Conservation (phyloP, 1,284 basidiomycete species). For the Exobasidium rhododendri region DNA sequence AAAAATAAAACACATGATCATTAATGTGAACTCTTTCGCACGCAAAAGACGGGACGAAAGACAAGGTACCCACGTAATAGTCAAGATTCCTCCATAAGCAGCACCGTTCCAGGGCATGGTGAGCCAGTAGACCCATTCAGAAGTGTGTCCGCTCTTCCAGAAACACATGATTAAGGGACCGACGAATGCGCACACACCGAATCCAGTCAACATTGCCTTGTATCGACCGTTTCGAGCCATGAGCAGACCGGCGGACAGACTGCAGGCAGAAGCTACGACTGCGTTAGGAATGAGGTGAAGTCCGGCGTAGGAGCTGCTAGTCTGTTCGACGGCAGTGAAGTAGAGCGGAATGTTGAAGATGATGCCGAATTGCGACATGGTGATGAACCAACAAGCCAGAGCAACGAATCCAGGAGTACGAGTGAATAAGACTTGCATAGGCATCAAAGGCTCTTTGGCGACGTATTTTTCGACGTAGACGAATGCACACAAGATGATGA, state of each 20-base stretch:
- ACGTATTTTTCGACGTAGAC: constrained; percentile 59
- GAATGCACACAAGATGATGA: constrained; percentile 63
- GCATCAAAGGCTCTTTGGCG: constrained; percentile 55
- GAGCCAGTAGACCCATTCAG: constrained; percentile 51
- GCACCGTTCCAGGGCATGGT: constrained; percentile 53
- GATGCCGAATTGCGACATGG: constrained; percentile 55
- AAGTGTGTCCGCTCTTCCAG: constrained; percentile 49
- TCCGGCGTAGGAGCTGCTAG: constrained; percentile 51
- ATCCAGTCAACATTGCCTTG: constrained; percentile 50
- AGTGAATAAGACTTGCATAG: constrained; percentile 54
- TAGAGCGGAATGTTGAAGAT: constrained; percentile 55
- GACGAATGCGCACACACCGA: constrained; percentile 47
- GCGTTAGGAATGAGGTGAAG: constrained; percentile 55
- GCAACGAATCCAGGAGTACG: constrained; percentile 55
- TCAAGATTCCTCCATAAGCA: constrained; percentile 52
- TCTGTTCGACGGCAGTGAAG: constrained; percentile 55
- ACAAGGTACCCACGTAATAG: too few relatives aligned
- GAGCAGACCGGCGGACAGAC: constrained; percentile 54
- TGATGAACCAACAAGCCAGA: constrained; percentile 56
- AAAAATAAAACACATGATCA: too few relatives aligned
- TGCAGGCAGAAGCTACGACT: constrained; percentile 54
- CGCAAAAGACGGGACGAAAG: too few relatives aligned
- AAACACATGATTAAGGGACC: constrained; percentile 56
- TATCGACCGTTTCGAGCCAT: constrained; percentile 56
- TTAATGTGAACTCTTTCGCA: too few relatives aligned